Conservation (phyloP, 345 rosid genomes). For the Brassica cretica region DNA sequence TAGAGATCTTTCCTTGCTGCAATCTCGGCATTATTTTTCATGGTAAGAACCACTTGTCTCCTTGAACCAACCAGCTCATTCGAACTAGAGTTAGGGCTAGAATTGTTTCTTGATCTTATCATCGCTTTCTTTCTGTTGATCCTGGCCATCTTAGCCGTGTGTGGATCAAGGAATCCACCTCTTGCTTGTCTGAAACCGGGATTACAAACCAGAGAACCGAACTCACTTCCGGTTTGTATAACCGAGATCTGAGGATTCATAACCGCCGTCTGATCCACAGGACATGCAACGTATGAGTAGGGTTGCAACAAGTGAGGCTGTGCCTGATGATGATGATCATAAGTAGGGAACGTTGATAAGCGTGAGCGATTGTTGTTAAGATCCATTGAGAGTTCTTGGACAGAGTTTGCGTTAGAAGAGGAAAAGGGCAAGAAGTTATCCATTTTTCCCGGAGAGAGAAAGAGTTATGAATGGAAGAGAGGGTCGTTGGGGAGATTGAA, state of each 20-base stretch:
- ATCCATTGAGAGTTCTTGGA: slow-evolving; percentile 36
- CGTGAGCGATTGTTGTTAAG: neutral
- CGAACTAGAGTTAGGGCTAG: slow-evolving; percentile 28
- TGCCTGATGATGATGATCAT: slow-evolving; percentile 7
- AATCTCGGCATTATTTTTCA: slow-evolving; percentile 6
- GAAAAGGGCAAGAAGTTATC: slow-evolving; percentile 35
- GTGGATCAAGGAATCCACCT: slow-evolving; percentile 40
- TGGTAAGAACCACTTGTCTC: slow-evolving; percentile 28
- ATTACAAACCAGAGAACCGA: slow-evolving; percentile 14
- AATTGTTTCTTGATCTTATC: slow-evolving; percentile 46
- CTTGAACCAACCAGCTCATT: slow-evolving; percentile 32
- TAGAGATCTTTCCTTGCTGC: slow-evolving; percentile 37
- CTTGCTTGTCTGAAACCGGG: slow-evolving; percentile 35
- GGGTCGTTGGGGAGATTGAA: slow-evolving; percentile 20
- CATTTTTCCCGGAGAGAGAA: slow-evolving; percentile 31
- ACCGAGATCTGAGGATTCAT: slow-evolving; percentile 31
- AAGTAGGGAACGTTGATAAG: slow-evolving; percentile 19
- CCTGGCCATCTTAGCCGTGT: slow-evolving; percentile 57
- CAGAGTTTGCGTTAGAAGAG: slow-evolving; percentile 27
- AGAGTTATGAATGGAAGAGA: slow-evolving; percentile 23
- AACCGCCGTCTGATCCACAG: neutral
- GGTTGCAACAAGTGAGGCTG: slow-evolving; percentile 22
- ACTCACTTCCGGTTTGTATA: slow-evolving; percentile 18
- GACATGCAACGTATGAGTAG: slow-evolving; percentile 24
- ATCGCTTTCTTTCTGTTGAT: slow-evolving; percentile 66